Percentiles rank a stretch among this genome's conserved stretches.
These are phyloP conservation scores for Trichoderma gamsii DNA, from an alignment of 495 filamentous ascomycete species.

Conservation along the genomic window DNA sequence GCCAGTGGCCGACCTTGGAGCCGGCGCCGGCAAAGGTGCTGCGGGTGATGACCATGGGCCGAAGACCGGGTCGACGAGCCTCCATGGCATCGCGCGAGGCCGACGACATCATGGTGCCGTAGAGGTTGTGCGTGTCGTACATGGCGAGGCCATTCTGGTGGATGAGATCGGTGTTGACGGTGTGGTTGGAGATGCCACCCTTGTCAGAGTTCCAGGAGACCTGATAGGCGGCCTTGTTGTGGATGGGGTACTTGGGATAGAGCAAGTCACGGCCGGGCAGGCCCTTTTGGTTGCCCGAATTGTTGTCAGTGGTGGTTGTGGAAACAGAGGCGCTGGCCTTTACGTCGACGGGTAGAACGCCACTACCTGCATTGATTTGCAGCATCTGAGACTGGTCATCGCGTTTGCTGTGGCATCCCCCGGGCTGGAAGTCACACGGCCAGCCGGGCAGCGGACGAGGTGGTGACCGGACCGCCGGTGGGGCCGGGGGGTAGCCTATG, in stretches of 20 bases:
- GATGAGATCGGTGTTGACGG: conserved; percentile 66
- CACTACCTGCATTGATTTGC: background rate
- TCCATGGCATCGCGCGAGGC: conserved; percentile 63
- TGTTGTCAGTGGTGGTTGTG: background rate
- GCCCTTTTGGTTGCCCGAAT: conserved; percentile 32
- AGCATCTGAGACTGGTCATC: background rate
- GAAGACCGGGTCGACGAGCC: conserved; percentile 55
- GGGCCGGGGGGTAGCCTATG: conserved; percentile 57
- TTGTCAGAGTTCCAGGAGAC: conserved; percentile 43
- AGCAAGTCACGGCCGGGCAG: conserved; percentile 61
- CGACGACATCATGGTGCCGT: conserved; percentile 76
- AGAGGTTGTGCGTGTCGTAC: conserved; percentile 81
- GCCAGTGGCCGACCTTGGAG: conserved; percentile 74
- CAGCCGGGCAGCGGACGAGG: conserved; percentile 62
- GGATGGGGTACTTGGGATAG: conserved; percentile 67
- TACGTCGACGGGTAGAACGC: background rate
- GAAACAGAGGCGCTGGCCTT: background rate
- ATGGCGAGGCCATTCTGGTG: conserved; percentile 66
- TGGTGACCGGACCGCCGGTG: conserved; percentile 57
- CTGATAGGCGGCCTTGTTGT: conserved; percentile 53
- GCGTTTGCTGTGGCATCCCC: conserved; percentile 22
- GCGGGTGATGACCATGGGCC: conserved; percentile 77
- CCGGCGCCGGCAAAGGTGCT: conserved; percentile 81
- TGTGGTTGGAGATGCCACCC: conserved; percentile 64
- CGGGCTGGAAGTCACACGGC: conserved; percentile 63